Evolutionary conservation across 306 rosid genomes (phyloP).

Genomic region (Potentilla sterilis): DNA sequence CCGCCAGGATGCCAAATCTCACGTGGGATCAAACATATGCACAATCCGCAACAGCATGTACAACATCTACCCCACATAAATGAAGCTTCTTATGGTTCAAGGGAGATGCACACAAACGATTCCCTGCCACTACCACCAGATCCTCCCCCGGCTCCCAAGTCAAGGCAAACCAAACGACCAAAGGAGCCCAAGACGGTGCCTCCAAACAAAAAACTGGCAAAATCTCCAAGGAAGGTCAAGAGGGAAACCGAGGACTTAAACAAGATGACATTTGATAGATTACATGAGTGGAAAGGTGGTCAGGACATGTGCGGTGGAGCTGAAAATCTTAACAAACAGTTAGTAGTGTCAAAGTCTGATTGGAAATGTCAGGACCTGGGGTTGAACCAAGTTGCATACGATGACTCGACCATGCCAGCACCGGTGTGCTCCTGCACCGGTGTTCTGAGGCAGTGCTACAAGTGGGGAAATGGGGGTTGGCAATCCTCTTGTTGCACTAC

Average conservation of each 20-base stretch:
- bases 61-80: slow-evolving; percentile 63
- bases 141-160: slow-evolving; percentile 53
- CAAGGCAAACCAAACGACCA: slow-evolving; percentile 62
- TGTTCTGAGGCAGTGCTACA: slow-evolving; percentile 82
- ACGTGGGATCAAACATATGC: slow-evolving; percentile 93
- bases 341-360: slow-evolving; percentile 67
- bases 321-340: slow-evolving; percentile 72
- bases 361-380: slow-evolving; percentile 96
- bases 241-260: slow-evolving; percentile 74
- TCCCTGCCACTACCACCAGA: slow-evolving; percentile 49
- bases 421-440: slow-evolving; percentile 95
- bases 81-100: slow-evolving; percentile 54
- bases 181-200: slow-evolving; percentile 65
- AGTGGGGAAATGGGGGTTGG: slow-evolving; percentile 99
- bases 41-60: slow-evolving; percentile 74
- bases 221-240: slow-evolving; percentile 66
- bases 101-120: slow-evolving; percentile 66
- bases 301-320: slow-evolving; percentile 63
- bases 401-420: slow-evolving; percentile 94
- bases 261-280: slow-evolving; percentile 62
- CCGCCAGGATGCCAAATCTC: slow-evolving; percentile 99
- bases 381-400: slow-evolving; percentile 82
- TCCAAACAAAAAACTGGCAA: slow-evolving; percentile 65
- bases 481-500: slow-evolving; percentile 98
- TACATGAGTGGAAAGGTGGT: slow-evolving; percentile 72